Percentiles rank a stretch among this genome's conserved stretches.
Conservation (phyloP, 495 filamentous ascomycete genomes). For the Trichoderma erinaceum region DNA sequence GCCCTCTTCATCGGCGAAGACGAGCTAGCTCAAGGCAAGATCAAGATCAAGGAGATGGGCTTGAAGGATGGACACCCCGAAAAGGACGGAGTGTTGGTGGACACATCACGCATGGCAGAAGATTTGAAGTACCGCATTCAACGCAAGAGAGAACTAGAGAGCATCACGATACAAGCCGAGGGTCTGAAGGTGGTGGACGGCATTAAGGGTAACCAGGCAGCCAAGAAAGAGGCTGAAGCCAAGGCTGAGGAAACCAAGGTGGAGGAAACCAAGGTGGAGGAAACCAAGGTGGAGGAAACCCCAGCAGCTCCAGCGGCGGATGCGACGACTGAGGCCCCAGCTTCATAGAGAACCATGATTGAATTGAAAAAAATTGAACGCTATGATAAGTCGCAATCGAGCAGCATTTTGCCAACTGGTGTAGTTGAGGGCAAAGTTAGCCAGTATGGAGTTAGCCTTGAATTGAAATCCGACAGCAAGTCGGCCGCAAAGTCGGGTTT, state of each 20-base stretch:
- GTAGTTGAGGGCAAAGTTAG: not conserved
- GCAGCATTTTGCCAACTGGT: not conserved
- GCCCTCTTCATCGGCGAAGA: constrained; percentile 76
- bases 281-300: not conserved
- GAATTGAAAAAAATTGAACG: not conserved
- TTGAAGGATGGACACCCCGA: constrained; percentile 72
- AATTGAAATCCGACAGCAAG: not conserved
- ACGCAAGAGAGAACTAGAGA: constrained; percentile 35
- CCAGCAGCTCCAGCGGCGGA: not conserved
- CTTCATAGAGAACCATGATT: not conserved
- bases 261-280: not conserved
- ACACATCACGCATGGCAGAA: constrained; percentile 49
- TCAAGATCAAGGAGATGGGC: constrained; percentile 81
- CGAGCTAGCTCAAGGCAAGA: constrained; percentile 65
- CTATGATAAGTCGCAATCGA: not conserved
- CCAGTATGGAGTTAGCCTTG: not conserved
- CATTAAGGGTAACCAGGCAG: constrained; percentile 28
- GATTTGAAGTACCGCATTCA: constrained; percentile 48
- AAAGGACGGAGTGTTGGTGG: constrained; percentile 74
- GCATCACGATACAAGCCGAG: constrained; percentile 30
- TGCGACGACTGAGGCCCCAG: not conserved
- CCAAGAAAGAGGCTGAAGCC: constrained; percentile 17
- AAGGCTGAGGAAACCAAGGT: not conserved
- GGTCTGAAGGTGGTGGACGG: constrained; percentile 35
- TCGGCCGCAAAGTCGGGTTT: not conserved